Conservation (phyloP, 371 early-diverging fungal genomes). For the Apophysomyces variabilis region DNA sequence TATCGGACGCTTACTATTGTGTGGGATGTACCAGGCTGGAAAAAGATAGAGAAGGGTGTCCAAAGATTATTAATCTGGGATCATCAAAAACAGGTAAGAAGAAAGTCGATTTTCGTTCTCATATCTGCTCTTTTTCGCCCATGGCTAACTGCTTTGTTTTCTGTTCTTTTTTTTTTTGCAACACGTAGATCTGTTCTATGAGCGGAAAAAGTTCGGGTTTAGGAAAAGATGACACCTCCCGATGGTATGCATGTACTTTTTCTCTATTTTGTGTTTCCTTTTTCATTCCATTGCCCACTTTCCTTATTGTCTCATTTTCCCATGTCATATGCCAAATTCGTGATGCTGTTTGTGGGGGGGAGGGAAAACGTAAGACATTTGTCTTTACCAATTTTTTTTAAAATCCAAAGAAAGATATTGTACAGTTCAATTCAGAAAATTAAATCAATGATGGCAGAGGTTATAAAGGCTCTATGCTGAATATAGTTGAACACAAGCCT, state of each 20-base stretch:
- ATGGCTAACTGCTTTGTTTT: not conserved
- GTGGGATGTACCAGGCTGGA: slow-evolving; percentile 89
- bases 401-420: too few relatives aligned
- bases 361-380: too few relatives aligned
- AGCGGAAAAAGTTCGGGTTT: slow-evolving; percentile 92
- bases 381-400: too few relatives aligned
- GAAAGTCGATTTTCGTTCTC: not conserved
- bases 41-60: slow-evolving; percentile 97
- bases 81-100: slow-evolving; percentile 67
- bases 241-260: not conserved
- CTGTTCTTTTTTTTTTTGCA: not conserved
- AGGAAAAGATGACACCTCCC: slow-evolving; percentile 56
- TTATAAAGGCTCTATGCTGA: too few relatives aligned
- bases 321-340: too few relatives aligned
- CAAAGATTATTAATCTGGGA: slow-evolving; percentile 92
- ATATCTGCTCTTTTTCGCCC: not conserved
- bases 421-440: too few relatives aligned
- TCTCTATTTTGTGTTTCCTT: not conserved
- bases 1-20: slow-evolving; percentile 97
- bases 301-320: too few relatives aligned
- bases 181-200: slow-evolving; percentile 82
- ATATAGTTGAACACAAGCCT: too few relatives aligned
- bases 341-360: too few relatives aligned
- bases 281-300: not conserved
- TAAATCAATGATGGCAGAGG: too few relatives aligned